Base-by-base conservation (phyloP, 2,329 filamentous ascomycete species). In the Helminthosporium solani region DNA sequence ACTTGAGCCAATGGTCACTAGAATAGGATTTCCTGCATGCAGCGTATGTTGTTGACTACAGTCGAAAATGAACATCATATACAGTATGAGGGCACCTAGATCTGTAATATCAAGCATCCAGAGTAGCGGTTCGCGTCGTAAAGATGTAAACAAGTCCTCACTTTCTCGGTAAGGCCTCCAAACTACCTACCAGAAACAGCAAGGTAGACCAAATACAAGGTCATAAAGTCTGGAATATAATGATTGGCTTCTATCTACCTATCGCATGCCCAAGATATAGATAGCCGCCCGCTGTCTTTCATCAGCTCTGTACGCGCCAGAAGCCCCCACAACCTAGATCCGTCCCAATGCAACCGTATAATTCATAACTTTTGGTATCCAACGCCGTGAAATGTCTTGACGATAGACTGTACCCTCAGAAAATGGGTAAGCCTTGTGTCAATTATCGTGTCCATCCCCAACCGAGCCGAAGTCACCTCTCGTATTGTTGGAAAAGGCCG, bases 1-100 rank as follows among this genome's bases (percentile, higher is more conserved):
- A 50, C 36, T 48, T 42, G 34, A 42, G 21, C 44, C 47, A 52
- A 53, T 54, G 37, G 53, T 12, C 14, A 31, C 9, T 12, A 14
- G 28, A 31, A 31, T 41, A 21, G 19, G 8, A 27, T 40, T 31
- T 11, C 31, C 28, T 37, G 28, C 28, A 28, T 37, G 36, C 27
- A 27, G 42, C 45, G 43, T 31, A 27, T 25, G 14, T 31, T 31
- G 28, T 31, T 31, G 28, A 8, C 28, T 31, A 8, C 14, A 5
- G 14, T 25, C 23, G 5, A 25, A n/a, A n/a, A n/a, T n/a, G n/a
- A n/a, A n/a, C n/a, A n/a, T n/a, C n/a, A n/a, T n/a, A n/a, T n/a
- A n/a, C n/a, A n/a, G n/a, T n/a, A n/a, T n/a, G n/a, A n/a, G n/a
- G n/a, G n/a, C n/a, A n/a, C n/a, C n/a, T n/a, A n/a, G n/a, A n/a